Conservation (phyloP, 805 yeast species). For the Candida sanyiensis region DNA sequence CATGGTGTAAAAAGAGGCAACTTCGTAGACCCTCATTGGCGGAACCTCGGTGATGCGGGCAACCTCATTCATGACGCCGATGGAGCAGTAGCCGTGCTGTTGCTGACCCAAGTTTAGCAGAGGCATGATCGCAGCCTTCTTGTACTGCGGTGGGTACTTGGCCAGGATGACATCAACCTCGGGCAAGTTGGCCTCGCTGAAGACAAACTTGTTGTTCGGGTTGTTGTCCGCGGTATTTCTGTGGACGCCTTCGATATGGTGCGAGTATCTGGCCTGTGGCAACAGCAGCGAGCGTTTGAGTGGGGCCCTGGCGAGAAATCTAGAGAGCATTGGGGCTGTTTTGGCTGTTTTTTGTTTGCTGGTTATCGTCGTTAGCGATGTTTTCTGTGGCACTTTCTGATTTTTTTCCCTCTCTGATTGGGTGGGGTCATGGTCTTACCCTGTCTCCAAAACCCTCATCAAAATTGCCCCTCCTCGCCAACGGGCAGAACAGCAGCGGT, state of each 20-base stretch:
- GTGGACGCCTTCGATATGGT: slow-evolving; percentile 44
- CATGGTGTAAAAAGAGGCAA: slow-evolving; percentile 90
- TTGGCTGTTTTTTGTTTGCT: not conserved
- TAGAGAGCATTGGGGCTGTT: slow-evolving; percentile 5
- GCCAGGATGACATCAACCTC: slow-evolving; percentile 70
- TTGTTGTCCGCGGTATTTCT: slow-evolving; percentile 67
- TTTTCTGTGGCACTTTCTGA: too few relatives aligned
- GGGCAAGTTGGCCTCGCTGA: slow-evolving; percentile 54
- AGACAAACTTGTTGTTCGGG: slow-evolving; percentile 64
- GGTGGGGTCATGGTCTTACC: too few relatives aligned
- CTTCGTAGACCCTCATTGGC: slow-evolving; percentile 91
- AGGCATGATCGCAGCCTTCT: slow-evolving; percentile 86
- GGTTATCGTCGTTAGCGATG: not conserved
- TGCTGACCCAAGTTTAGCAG: slow-evolving; percentile 82
- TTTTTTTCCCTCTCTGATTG: too few relatives aligned
- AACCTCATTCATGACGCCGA: slow-evolving; percentile 84
- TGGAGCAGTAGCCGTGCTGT: slow-evolving; percentile 80
- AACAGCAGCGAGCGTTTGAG: not conserved
- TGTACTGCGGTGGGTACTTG: slow-evolving; percentile 81
- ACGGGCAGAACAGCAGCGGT: too few relatives aligned
- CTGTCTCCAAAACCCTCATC: too few relatives aligned
- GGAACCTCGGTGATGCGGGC: slow-evolving; percentile 83
- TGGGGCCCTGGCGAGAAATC: slow-evolving; percentile 1
- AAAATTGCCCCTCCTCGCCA: too few relatives aligned
- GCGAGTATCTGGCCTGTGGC: slow-evolving; percentile 4